These are phyloP conservation scores for Pseudogymnoascus sp. DNA, from an alignment of 2,329 filamentous ascomycete genomes.

Conservation along the genomic window DNA sequence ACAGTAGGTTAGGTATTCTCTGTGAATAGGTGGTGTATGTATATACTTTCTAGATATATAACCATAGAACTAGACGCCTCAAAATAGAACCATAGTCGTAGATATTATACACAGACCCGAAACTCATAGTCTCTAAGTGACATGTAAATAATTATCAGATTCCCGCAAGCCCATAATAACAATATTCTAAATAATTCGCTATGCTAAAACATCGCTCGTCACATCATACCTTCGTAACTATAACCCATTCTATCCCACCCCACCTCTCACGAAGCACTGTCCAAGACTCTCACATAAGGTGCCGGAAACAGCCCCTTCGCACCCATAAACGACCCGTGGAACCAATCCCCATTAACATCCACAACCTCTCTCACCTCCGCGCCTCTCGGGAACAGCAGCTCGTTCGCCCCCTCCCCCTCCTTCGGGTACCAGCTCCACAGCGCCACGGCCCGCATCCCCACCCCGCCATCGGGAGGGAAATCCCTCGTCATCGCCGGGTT, in stretches of 20 bases:
- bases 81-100: background rate
- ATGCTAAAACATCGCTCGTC: background rate
- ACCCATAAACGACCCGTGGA: constrained; percentile 77
- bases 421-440: constrained; percentile 74
- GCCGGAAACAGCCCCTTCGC: constrained; percentile 71
- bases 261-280: background rate
- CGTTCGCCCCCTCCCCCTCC: constrained; percentile 53
- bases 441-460: constrained; percentile 56
- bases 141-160: background rate
- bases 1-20: background rate
- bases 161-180: background rate
- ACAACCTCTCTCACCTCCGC: constrained; percentile 78
- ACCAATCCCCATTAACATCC: constrained; percentile 89
- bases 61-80: background rate
- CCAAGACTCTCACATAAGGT: constrained; percentile 56
- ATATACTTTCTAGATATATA: background rate
- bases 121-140: background rate
- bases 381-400: constrained; percentile 74
- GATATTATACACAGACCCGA: background rate
- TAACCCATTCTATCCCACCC: background rate
- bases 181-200: constrained; percentile 5
- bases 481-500: constrained; percentile 20
- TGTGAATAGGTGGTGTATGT: background rate
- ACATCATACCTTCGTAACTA: constrained; percentile 2
- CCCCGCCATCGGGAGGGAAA: constrained; percentile 70